These are phyloP conservation scores for Saccharomycopsis fibuligera DNA, from an alignment of 805 yeast species.

Conservation along the genomic window DNA sequence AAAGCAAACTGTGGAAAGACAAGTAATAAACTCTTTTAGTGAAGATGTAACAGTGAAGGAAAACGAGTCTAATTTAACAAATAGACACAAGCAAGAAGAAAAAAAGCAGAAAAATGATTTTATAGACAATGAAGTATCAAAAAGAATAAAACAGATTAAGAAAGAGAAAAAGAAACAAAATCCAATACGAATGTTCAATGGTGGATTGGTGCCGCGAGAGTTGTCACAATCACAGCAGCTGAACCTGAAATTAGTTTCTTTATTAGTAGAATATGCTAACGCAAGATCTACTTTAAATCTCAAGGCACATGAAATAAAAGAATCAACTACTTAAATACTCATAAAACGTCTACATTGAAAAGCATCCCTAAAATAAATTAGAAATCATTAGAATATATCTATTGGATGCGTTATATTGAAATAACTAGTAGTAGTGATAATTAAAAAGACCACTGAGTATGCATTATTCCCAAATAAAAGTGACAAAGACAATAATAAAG, in stretches of 20 bases:
- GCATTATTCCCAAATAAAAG: neutral
- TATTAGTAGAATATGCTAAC: neutral
- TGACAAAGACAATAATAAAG: neutral
- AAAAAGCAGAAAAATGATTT: neutral
- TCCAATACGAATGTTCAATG: conserved; percentile 21
- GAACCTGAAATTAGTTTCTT: conserved; percentile 4
- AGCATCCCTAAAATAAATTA: too few relatives aligned
- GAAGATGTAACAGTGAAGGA: too few relatives aligned
- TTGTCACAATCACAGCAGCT: conserved; percentile 4
- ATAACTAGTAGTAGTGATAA: too few relatives aligned
- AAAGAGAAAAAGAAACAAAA: conserved; percentile 7
- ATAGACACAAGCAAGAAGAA: neutral
- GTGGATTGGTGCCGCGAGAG: conserved; percentile 20
- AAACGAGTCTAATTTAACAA: neutral
- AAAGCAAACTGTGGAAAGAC: too few relatives aligned
- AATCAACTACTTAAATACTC: too few relatives aligned
- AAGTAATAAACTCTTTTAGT: neutral
- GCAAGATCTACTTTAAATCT: too few relatives aligned
- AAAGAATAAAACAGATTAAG: neutral
- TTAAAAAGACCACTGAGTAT: too few relatives aligned
- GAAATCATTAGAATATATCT: too few relatives aligned
- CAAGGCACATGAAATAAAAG: too few relatives aligned
- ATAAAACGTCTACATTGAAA: too few relatives aligned
- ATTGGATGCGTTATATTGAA: too few relatives aligned
- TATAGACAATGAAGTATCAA: neutral